These are phyloP conservation scores for Telopea speciosissima DNA, from an alignment of 177 flowering plant genomes.

Conservation along the genomic window DNA sequence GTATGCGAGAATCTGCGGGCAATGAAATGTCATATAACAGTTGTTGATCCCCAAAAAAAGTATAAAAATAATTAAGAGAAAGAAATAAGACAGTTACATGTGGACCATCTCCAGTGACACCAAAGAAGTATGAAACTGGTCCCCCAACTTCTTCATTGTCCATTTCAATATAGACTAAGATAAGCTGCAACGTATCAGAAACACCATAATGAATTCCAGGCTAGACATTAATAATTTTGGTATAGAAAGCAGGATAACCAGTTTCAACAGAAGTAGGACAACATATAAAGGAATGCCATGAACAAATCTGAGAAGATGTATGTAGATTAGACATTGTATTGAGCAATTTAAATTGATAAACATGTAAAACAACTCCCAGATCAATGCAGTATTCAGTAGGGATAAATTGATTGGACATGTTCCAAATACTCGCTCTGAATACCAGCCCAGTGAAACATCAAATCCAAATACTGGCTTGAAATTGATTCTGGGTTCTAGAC, in stretches of 20 bases:
- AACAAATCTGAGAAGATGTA: neutral
- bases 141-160: constrained; percentile 87
- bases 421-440: neutral
- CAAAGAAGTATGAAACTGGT: constrained; percentile 85
- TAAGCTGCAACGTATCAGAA: constrained; percentile 46
- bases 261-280: neutral
- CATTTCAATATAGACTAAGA: constrained; percentile 68
- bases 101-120: constrained; percentile 60
- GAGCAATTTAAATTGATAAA: no score
- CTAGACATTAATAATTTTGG: neutral
- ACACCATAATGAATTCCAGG: neutral
- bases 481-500: neutral
- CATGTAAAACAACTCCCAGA: no score
- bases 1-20: constrained; percentile 63
- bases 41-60: neutral
- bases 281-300: neutral
- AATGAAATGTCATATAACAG: constrained; percentile 4
- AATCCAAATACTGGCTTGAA: neutral
- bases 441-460: neutral
- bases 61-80: constrained; percentile 1
- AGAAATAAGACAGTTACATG: constrained; percentile 28
- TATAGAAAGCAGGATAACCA: neutral
- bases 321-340: no score
- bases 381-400: no score
- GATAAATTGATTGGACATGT: no score